These are phyloP conservation scores for Chlorella sp. DNA, from an alignment of 139 green algal genomes.

Conservation along the genomic window DNA sequence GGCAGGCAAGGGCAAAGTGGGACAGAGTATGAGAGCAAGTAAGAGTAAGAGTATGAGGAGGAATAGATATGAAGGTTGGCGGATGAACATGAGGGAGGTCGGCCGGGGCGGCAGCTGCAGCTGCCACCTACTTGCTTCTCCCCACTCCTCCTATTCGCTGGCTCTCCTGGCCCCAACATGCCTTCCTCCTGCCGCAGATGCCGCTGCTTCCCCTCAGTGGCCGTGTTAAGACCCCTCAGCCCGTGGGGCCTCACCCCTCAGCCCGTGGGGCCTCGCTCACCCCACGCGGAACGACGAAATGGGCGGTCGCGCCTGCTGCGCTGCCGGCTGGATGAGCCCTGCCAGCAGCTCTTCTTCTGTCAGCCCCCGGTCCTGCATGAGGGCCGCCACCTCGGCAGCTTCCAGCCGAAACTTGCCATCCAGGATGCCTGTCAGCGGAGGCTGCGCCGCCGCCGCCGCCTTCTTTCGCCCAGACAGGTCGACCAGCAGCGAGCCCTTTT, in stretches of 20 bases:
- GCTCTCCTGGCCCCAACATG: too few relatives aligned
- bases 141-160: too few relatives aligned
- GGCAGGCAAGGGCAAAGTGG: neutral
- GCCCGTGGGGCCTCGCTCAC: neutral
- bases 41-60: too few relatives aligned
- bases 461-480: slow-evolving; percentile 22
- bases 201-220: too few relatives aligned
- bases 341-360: slow-evolving; percentile 67
- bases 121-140: too few relatives aligned
- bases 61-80: too few relatives aligned
- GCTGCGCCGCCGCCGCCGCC: neutral
- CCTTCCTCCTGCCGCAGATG: too few relatives aligned
- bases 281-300: slow-evolving; percentile 84
- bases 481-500: slow-evolving; percentile 34
- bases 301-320: slow-evolving; percentile 66
- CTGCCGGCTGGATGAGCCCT: slow-evolving; percentile 67
- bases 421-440: slow-evolving; percentile 27
- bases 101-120: too few relatives aligned
- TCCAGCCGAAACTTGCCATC: slow-evolving; percentile 44
- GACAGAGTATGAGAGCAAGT: neutral
- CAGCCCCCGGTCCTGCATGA: slow-evolving; percentile 46
- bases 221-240: neutral
- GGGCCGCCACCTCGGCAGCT: slow-evolving; percentile 48
- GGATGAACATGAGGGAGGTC: too few relatives aligned
- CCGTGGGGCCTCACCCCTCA: too few relatives aligned